Base-by-base conservation (phyloP, 805 yeast genomes). In the Torulaspora quercuum region DNA sequence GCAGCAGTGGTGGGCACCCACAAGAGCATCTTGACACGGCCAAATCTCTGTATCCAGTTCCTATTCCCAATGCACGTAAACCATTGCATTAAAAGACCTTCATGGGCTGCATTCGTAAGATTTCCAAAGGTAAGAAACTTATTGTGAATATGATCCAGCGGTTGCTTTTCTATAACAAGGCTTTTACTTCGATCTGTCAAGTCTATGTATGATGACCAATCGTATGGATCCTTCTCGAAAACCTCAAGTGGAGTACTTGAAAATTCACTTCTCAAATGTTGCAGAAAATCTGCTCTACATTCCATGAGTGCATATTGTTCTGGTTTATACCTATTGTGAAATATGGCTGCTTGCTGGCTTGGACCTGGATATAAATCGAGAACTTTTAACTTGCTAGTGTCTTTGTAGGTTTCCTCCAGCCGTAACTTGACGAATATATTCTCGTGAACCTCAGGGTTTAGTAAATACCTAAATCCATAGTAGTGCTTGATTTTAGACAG, bases 41-140 rank as follows among this genome's bases (percentile, higher is more conserved):
- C 84, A 58, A 72, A 82, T 47, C 69, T 67, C 44, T 78, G 80
- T 6, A 85, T 56, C 95, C 95, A 86, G 52, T 82, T 83, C 32
- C 72, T 67, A 53, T 80, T 71, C 0, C 74, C 78, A 18, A 80
- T 64, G 59, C 94, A 82, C 42, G 72, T 73, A 20, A 82, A 57
- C 78, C 87, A 82, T 61, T 86, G 95, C 39, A 82, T 78, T 16
- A 82, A 58, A 11, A 85, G 69, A 33, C 81, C 77, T 54, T 82
- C 92, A 8, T 82, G 83, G 6, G 65, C 53, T 23, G 53, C 33
- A 13, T 70, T 66, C 1, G 82, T 69, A 18, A 82, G 63, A 51
- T 80, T 76, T 2, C 79, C 89, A 5, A 78, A 63, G 20, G 78
- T 65, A 21, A 84, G 59, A 16, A 83, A 65, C 37, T 70, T 70